phyloP scores from a whole-genome alignment of 2,329 filamentous ascomycete genomes.

The Epichloe amarillans region DNA sequence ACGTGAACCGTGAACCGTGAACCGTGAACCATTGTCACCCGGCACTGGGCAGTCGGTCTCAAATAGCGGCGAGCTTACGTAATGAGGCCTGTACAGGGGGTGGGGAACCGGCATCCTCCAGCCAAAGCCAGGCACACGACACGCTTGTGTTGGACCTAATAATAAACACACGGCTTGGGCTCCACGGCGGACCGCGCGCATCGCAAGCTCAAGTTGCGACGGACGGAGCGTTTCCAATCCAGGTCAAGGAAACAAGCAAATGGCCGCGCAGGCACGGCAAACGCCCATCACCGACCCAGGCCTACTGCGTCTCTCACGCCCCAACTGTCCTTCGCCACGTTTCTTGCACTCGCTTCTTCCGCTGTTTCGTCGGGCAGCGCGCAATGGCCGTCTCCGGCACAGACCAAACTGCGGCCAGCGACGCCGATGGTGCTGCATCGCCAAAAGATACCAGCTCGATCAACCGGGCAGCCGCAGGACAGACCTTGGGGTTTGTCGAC shows the following conservation, averaged over 20 bases:
- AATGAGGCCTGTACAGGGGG: not conserved
- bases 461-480: conserved; percentile 12
- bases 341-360: not conserved
- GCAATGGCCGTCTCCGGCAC: conserved; percentile 17
- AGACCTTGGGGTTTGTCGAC: conserved; percentile 21
- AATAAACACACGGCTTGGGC: not conserved
- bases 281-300: not conserved
- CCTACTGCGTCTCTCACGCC: not conserved
- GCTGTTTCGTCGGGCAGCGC: not conserved
- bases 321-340: not conserved
- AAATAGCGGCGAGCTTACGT: not conserved
- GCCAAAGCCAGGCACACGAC: not conserved
- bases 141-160: not conserved
- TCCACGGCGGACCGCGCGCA: conserved; percentile 5
- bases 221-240: not conserved
- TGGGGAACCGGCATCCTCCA: not conserved
- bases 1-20: too few relatives aligned
- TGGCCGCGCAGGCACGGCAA: conserved; percentile 7
- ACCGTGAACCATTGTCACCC: too few relatives aligned
- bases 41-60: too few relatives aligned
- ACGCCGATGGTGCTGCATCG: conserved; percentile 14
- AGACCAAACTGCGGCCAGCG: conserved; percentile 10
- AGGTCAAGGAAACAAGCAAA: conserved; percentile 3
- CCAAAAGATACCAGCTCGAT: conserved; percentile 16
- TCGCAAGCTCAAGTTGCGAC: conserved; percentile 1